Evolutionary conservation across 805 yeast genomes (phyloP).

Genomic region (Starmera amethionina): DNA sequence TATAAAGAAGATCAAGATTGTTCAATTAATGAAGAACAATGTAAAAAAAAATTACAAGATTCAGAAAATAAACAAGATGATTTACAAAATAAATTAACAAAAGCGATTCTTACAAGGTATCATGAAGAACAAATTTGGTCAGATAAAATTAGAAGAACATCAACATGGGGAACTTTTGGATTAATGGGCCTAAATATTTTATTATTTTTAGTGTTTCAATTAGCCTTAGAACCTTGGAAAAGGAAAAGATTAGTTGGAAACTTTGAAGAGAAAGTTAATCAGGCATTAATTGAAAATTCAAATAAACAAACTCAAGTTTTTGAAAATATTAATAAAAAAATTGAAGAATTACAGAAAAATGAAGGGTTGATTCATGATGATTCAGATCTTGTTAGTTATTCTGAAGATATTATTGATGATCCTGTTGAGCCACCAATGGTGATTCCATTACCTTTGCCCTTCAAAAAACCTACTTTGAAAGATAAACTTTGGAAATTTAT

Average conservation of each 20-base stretch:
- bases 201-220: constrained; percentile 71
- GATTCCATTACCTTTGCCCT: constrained; percentile 8
- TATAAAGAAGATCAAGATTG: constrained; percentile 75
- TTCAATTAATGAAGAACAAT: constrained; percentile 45
- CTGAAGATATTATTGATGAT: constrained; percentile 14
- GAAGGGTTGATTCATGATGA: constrained; percentile 8
- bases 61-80: constrained; percentile 61
- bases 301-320: constrained; percentile 19
- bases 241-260: constrained; percentile 69
- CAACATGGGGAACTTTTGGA: constrained; percentile 94
- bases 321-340: constrained; percentile 17
- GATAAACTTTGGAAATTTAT: background rate
- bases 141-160: constrained; percentile 85
- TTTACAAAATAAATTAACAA: constrained; percentile 56
- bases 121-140: constrained; percentile 99
- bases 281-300: constrained; percentile 31
- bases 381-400: constrained; percentile 7
- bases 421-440: constrained; percentile 11
- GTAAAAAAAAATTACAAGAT: constrained; percentile 37
- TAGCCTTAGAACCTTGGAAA: constrained; percentile 93
- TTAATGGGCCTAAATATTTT: constrained; percentile 81
- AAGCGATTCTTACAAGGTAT: constrained; percentile 76
- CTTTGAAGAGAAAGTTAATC: constrained; percentile 72
- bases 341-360: constrained; percentile 13
- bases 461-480: background rate